Base-by-base conservation (phyloP, 805 yeast genomes). In the Sugiyamaella mastotermitis region DNA sequence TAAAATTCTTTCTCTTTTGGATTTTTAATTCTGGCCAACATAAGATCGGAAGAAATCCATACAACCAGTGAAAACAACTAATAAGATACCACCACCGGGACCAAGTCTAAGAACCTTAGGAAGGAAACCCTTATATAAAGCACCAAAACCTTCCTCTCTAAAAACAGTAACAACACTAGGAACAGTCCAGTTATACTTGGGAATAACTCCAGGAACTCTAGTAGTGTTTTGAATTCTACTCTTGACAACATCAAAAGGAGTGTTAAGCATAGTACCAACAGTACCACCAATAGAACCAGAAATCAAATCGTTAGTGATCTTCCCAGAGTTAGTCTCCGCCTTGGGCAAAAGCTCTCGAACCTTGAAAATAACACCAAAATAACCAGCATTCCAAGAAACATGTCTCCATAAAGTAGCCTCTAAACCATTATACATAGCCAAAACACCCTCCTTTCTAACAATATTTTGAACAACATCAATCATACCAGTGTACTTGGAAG, bases 401-500 rank as follows among this genome's bases (percentile, higher is more conserved):
- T 92, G 97, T 74, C 99, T 83, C 95, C 96, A 92, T 57, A 92
- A 64, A 7, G 98, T 92, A 19, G 97, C 87, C 68, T 92, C 99
- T 50, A 92, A 69, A 43, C 99, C 99, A 59, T 85, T 86, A 65
- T 90, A 92, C 56, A 92, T 64, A 20, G 95, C 87, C 41, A 85
- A 62, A 1, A 76, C 59, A 56, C 98, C 98, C 58, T 90, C 85
- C 34, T 70, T 64, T 52, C 71, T 72, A 44, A 88, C 66, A 46
- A 86, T 83, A 56, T 78, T 74, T 55, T 70, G 69, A 26, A 87
- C 74, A 9, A 86, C 95, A 52, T 86, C 96, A 16, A 75, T 71
- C 63, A 88, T 88, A 30, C 95, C 88, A 46, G 73, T 80, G 68
- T 82, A 88, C 55, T 74, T 78, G 31, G 95, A 78, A 37, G 79